Conservation (phyloP, 768 basidiomycete genomes). For the Trametes cinnabarina region DNA sequence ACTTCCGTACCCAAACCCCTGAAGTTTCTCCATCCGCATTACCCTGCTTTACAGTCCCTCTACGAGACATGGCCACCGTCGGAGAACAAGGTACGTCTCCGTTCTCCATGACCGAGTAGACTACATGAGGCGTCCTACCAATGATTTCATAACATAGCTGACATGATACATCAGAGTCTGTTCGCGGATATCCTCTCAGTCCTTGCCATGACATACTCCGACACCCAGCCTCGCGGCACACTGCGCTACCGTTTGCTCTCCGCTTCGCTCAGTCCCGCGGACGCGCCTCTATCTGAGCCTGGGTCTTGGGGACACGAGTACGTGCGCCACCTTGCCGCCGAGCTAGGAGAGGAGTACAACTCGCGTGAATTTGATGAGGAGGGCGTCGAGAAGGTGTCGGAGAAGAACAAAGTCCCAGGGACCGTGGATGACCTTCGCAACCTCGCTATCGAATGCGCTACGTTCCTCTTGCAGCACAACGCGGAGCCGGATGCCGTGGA, state of each 20-base stretch:
- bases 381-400: slow-evolving; percentile 19
- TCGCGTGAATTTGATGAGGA: slow-evolving; percentile 58
- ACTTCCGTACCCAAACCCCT: slow-evolving; percentile 98
- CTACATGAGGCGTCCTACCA: no score
- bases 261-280: slow-evolving; percentile 59
- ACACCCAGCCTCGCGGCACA: slow-evolving; percentile 94
- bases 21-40: slow-evolving; percentile 95
- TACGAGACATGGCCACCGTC: slow-evolving; percentile 82
- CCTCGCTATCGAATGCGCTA: slow-evolving; percentile 81
- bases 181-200: slow-evolving; percentile 98
- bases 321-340: slow-evolving; percentile 92
- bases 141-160: neutral
- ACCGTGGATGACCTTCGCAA: slow-evolving; percentile 72
- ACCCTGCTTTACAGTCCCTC: slow-evolving; percentile 78
- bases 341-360: slow-evolving; percentile 91
- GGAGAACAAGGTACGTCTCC: slow-evolving; percentile 61
- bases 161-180: slow-evolving; percentile 56
- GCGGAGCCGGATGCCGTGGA: slow-evolving; percentile 99
- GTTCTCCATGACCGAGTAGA: neutral
- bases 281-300: slow-evolving; percentile 76
- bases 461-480: slow-evolving; percentile 88
- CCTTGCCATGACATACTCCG: slow-evolving; percentile 99
- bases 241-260: slow-evolving; percentile 89
- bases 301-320: slow-evolving; percentile 99
- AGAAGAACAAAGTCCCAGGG: slow-evolving; percentile 41